phyloP scores from a whole-genome alignment of 2,329 filamentous ascomycete genomes.

The Sporothrix brasiliensis region DNA sequence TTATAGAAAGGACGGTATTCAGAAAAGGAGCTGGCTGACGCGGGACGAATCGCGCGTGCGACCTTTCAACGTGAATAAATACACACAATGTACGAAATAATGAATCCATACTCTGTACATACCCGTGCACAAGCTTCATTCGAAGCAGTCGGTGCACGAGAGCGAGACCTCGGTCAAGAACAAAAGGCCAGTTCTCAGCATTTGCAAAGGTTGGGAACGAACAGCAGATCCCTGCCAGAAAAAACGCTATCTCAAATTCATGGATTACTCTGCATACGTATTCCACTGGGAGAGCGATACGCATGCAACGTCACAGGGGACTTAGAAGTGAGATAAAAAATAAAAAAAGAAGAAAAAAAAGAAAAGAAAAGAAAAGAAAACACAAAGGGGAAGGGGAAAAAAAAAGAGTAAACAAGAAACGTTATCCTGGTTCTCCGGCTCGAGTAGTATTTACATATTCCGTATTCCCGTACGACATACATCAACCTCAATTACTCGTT shows the following conservation, averaged over 20 bases:
- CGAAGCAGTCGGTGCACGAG: too few species aligned
- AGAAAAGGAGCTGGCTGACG: background rate
- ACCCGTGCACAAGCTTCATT: too few species aligned
- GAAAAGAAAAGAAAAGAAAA: slow-evolving; percentile 1
- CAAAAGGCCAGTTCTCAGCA: too few species aligned
- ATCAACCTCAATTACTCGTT: background rate
- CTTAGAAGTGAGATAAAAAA: background rate
- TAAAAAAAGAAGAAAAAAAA: background rate
- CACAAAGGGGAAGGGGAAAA: background rate
- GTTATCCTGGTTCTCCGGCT: background rate
- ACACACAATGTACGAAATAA: too few species aligned
- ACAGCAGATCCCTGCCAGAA: background rate
- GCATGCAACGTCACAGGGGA: slow-evolving; percentile 12
- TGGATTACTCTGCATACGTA: background rate
- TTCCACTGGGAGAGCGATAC: background rate
- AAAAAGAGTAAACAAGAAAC: background rate
- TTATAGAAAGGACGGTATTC: background rate
- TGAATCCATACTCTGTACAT: too few species aligned
- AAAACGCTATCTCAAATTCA: background rate
- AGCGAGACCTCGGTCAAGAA: too few species aligned
- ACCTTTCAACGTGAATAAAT: background rate
- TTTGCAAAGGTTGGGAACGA: too few species aligned
- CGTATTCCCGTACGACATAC: too few species aligned
- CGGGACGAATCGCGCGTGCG: slow-evolving; percentile 1
- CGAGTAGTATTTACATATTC: background rate